Evolutionary conservation across 139 green algal species (phyloP), one percentile per base, ranked within the genome.

Genomic region (Chlorella sorokiniana): DNA sequence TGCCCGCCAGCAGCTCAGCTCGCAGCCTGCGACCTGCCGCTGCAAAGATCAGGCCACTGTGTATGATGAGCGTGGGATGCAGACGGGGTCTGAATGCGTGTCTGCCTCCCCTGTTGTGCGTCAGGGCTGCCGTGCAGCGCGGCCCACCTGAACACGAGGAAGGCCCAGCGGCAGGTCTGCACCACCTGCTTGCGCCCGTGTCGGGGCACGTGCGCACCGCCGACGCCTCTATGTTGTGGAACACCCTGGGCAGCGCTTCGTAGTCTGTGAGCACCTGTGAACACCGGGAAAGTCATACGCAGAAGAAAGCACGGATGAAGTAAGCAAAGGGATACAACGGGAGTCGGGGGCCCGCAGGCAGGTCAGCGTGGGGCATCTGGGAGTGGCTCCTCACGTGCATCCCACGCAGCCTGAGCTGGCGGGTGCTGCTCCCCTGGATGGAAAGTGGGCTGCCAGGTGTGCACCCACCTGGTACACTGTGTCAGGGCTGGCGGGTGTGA

Each of bases 141-240:
- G 3, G 29, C 16, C 27, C 54, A 69, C 73, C 73, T 77, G 64
- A 86, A 86, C 35, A 86, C 64, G 10, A 86, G 62, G 79, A 86
- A 86, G 42, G 67, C 51, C 82, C 82, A 86, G 33, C 45, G 52
- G 63, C 74, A 82, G 27, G 51, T 83, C 45, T 86, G 82, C 54
- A 52, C 44, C 64, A 86, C 33, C 52, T 76, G 63, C 52, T 72
- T 86, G 31, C 65, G 63, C 37, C 65, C 1, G 73, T 27, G 25
- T 79, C 65, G 10, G 51, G 33, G 40, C 68, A 64, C 1, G 51
- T 25, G 37, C 73, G 27, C 35, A 79, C 9, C 38, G 23, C 27
- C 3, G 73, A 69, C 10, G 25, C n/a, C 25, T 79, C 73, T 7
- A 87, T 54, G 48, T 84, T 87, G 52, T 64, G 51, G 22, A 87